These are phyloP conservation scores for Boletus tomentosulus DNA, from an alignment of 768 basidiomycete genomes.

Conservation along the genomic window DNA sequence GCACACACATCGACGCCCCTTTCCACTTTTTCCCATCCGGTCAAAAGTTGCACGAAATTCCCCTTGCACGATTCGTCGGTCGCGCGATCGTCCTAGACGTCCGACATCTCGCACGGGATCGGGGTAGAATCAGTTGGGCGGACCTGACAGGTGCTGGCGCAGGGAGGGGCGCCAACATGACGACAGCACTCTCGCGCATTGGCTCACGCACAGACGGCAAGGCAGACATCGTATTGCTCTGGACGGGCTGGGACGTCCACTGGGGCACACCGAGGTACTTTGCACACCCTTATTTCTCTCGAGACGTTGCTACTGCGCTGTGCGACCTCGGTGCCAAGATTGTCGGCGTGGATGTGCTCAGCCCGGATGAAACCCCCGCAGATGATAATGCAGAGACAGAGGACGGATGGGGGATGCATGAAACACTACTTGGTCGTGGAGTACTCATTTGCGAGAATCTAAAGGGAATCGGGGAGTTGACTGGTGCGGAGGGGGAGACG, in stretches of 20 bases:
- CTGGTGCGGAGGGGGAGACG: slow-evolving; percentile 23
- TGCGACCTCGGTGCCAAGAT: slow-evolving; percentile 49
- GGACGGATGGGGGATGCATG: slow-evolving; percentile 49
- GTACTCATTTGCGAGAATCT: slow-evolving; percentile 72
- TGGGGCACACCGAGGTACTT: slow-evolving; percentile 51
- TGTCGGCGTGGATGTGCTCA: slow-evolving; percentile 61
- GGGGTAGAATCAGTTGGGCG: slow-evolving; percentile 54
- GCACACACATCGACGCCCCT: slow-evolving; percentile 79
- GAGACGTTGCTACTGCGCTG: slow-evolving; percentile 48
- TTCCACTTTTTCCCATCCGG: slow-evolving; percentile 64
- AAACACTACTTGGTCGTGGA: slow-evolving; percentile 54
- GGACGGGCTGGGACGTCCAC: slow-evolving; percentile 63
- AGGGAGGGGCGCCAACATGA: background rate
- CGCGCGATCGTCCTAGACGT: slow-evolving; percentile 57
- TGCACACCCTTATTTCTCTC: slow-evolving; percentile 61
- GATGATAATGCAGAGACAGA: slow-evolving; percentile 7
- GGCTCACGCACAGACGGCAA: slow-evolving; percentile 26
- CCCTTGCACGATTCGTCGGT: slow-evolving; percentile 49
- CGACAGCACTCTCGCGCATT: slow-evolving; percentile 10
- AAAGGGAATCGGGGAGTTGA: slow-evolving; percentile 46
- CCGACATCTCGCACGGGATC: slow-evolving; percentile 35
- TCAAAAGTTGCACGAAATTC: slow-evolving; percentile 53
- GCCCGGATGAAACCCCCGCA: slow-evolving; percentile 56
- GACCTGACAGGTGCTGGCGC: slow-evolving; percentile 7
- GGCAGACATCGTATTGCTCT: slow-evolving; percentile 47